These are phyloP conservation scores for Garcia nutans DNA, from an alignment of 345 rosid species.

Conservation along the genomic window DNA sequence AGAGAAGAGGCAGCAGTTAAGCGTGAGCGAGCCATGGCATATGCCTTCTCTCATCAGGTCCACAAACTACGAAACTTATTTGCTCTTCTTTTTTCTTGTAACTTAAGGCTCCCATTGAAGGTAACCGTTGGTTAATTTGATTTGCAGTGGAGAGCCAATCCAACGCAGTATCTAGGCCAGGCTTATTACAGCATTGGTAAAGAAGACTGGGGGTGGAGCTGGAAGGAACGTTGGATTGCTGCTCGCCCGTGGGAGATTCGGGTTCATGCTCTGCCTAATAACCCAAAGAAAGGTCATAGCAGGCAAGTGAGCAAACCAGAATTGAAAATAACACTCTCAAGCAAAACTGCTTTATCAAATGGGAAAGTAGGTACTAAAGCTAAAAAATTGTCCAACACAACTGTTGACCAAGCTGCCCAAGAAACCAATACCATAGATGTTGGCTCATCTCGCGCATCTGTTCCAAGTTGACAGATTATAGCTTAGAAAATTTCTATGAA, in stretches of 20 bases:
- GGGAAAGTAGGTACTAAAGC: conserved; percentile 29
- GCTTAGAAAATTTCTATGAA: neutral
- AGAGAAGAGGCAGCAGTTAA: conserved; percentile 80
- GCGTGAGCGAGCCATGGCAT: conserved; percentile 88
- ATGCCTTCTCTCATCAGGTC: conserved; percentile 94
- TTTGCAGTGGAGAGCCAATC: conserved; percentile 83
- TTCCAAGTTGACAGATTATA: neutral
- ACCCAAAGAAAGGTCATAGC: conserved; percentile 30
- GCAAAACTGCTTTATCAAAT: conserved; percentile 34
- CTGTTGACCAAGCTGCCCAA: conserved; percentile 11
- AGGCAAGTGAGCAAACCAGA: conserved; percentile 40
- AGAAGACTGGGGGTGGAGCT: conserved; percentile 89
- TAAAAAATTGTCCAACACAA: conserved; percentile 20
- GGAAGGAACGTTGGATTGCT: conserved; percentile 82
- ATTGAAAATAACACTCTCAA: conserved; percentile 18
- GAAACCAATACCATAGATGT: neutral
- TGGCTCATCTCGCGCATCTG: neutral
- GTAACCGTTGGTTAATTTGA: neutral
- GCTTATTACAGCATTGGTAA: conserved; percentile 62
- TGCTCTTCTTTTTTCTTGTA: neutral
- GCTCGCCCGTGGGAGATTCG: conserved; percentile 89
- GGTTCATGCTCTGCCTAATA: conserved; percentile 32
- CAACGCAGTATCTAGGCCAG: conserved; percentile 76
- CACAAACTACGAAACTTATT: neutral
- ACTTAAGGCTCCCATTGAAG: neutral